Conservation (phyloP, 2,329 filamentous ascomycete species). For the Sporothrix dimorphospora region DNA sequence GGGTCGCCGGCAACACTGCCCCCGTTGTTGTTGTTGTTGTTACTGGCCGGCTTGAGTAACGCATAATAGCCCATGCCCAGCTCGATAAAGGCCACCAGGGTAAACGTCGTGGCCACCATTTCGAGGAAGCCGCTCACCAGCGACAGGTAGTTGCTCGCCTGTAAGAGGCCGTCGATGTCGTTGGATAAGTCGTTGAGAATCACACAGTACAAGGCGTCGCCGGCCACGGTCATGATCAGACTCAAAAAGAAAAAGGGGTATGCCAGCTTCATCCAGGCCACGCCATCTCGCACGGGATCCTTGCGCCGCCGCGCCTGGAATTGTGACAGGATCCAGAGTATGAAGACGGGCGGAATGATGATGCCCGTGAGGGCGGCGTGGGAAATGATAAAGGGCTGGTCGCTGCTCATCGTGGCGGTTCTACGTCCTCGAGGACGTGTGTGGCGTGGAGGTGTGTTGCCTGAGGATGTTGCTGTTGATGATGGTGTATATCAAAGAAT, state of each 20-base stretch:
- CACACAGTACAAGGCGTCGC: neutral
- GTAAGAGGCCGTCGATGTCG: neutral
- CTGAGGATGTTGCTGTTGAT: no score
- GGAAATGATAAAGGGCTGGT: neutral
- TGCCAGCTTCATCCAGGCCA: conserved; percentile 34
- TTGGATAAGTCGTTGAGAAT: neutral
- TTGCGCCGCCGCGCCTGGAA: conserved; percentile 32
- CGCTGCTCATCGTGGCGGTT: neutral
- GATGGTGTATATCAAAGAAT: no score
- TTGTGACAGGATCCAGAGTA: conserved; percentile 34
- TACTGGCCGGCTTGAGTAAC: conserved; percentile 24
- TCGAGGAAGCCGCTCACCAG: conserved; percentile 21
- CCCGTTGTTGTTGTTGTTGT: conserved; percentile 31
- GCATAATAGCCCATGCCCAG: conserved; percentile 36
- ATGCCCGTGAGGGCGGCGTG: conserved; percentile 29
- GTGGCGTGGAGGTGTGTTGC: neutral
- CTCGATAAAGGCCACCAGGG: conserved; percentile 36
- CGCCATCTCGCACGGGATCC: conserved; percentile 35
- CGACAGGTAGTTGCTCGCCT: conserved; percentile 24
- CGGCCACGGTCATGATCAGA: conserved; percentile 13
- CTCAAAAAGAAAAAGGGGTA: conserved; percentile 32
- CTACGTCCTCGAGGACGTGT: neutral
- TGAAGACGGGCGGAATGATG: conserved; percentile 32
- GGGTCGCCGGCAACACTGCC: neutral
- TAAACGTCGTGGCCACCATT: conserved; percentile 30